Evolutionary conservation across 495 filamentous ascomycete genomes (phyloP), one percentile per base, ranked within the genome.

Genomic region (Annulohypoxylon bovei): DNA sequence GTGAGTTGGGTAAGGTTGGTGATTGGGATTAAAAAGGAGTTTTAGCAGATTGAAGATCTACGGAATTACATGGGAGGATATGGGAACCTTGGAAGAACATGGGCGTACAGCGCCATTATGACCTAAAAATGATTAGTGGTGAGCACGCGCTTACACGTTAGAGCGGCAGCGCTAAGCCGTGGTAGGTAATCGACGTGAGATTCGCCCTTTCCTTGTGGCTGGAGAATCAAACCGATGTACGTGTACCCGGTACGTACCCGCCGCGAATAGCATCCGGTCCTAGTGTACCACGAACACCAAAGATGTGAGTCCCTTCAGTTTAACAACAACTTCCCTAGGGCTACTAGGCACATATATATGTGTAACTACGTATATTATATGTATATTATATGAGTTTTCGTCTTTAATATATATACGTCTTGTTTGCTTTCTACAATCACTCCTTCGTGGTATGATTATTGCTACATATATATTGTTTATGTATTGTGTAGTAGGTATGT

Each of bases 11-110:
- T 65, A 32, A 49, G 12, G 8, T 42, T 39, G n/a, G 60, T 60
- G 61, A 67, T 62, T 50, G 46, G 46, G 23, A 50, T 50, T 28
- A 40, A 71, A 71, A 71, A 71, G 63, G 68, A 67, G 63, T 63
- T 59, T 62, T 67, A 40, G 56, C 23, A 28, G 50, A 62, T 71
- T 53, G 30, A 54, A 35, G 62, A 71, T 62, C 52, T 62, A 50
- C 58, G 42, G 44, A 39, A 40, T 62, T 62, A 67, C 49, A 57
- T 54, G 39, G n/a, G 65, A 12, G 25, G 39, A 42, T 16, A 42
- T 42, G 39, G n/a, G n/a, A n/a, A n/a, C n/a, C n/a, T n/a, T n/a
- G n/a, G n/a, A n/a, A n/a, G n/a, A n/a, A 62, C n/a, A 62, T 44
- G 61, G 49, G n/a, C n/a, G n/a, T n/a, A n/a, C n/a, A n/a, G 58